Conservation (phyloP, 331 rosid genomes). For the Malus hybrid region DNA sequence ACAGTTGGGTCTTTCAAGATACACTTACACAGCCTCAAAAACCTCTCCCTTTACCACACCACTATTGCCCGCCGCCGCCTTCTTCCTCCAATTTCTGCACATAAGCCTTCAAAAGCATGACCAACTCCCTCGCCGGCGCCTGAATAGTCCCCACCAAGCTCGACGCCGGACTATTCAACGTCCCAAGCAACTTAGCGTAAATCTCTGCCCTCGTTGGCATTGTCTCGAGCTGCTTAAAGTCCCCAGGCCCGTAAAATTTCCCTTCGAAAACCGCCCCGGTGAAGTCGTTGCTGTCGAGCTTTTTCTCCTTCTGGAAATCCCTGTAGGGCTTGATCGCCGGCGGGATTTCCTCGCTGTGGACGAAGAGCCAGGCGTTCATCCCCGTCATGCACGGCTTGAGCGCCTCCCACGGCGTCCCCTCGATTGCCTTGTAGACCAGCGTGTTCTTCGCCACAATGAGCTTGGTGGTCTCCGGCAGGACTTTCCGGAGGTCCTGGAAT, state of each 20-base stretch:
- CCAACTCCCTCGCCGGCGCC: slow-evolving; percentile 75
- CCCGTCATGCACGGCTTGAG: slow-evolving; percentile 91
- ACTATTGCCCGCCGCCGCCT: slow-evolving; percentile 30
- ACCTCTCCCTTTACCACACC: neutral
- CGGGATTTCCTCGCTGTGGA: slow-evolving; percentile 85
- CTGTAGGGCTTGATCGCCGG: slow-evolving; percentile 74
- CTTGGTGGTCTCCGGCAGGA: slow-evolving; percentile 60
- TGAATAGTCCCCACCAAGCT: slow-evolving; percentile 65
- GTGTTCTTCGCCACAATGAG: slow-evolving; percentile 90
- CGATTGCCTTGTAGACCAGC: slow-evolving; percentile 68
- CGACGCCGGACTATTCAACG: slow-evolving; percentile 60
- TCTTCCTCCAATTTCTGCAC: slow-evolving; percentile 67
- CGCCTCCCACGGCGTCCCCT: slow-evolving; percentile 74
- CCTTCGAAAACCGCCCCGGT: slow-evolving; percentile 87
- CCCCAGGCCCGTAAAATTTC: slow-evolving; percentile 66
- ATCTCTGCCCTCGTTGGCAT: slow-evolving; percentile 77
- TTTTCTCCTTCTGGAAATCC: slow-evolving; percentile 77
- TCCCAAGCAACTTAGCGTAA: slow-evolving; percentile 64
- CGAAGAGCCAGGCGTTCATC: slow-evolving; percentile 91
- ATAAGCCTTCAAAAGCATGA: slow-evolving; percentile 71
- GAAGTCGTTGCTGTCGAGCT: slow-evolving; percentile 78
- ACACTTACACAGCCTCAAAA: neutral
- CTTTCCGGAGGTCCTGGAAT: slow-evolving; percentile 68
- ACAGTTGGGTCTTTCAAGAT: neutral
- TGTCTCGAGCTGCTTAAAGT: slow-evolving; percentile 55